Percentiles rank a stretch among this genome's conserved stretches.
Evolutionary conservation across 257 asterid genomes (phyloP).

Genomic region (Plantago elongata): DNA sequence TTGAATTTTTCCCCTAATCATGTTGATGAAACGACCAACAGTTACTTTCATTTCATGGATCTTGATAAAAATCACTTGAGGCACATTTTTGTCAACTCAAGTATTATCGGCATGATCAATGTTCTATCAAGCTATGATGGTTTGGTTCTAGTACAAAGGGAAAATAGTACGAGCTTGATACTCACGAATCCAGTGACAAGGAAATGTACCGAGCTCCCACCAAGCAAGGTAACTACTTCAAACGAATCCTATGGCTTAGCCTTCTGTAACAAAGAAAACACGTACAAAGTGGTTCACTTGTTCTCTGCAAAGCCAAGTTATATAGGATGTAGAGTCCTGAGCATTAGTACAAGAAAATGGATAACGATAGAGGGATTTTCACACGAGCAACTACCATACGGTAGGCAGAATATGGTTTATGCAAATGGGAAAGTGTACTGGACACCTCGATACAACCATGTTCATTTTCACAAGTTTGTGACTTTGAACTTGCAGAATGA

Average conservation of each 20-base stretch:
- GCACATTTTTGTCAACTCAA: too few relatives aligned
- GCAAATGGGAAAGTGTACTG: not conserved
- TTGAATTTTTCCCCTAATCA: not conserved
- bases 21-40: not conserved
- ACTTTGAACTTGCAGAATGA: not conserved
- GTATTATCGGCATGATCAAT: too few relatives aligned
- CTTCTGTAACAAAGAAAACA: not conserved
- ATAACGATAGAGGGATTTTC: not conserved
- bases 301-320: not conserved
- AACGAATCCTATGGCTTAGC: not conserved
- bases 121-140: not conserved
- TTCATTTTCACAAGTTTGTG: not conserved
- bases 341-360: conserved; percentile 3
- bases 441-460: not conserved
- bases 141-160: not conserved
- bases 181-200: not conserved
- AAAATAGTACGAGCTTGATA: not conserved
- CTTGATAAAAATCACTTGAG: conserved; percentile 9
- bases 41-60: conserved; percentile 19
- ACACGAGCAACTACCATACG: not conserved
- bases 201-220: conserved; percentile 2
- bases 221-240: not conserved
- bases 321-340: not conserved
- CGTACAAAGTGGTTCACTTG: not conserved
- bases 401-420: not conserved